Percentiles rank a stretch among this genome's conserved stretches.
Conservation (phyloP, 2,329 filamentous ascomycete species). For the Beauveria medogensis region DNA sequence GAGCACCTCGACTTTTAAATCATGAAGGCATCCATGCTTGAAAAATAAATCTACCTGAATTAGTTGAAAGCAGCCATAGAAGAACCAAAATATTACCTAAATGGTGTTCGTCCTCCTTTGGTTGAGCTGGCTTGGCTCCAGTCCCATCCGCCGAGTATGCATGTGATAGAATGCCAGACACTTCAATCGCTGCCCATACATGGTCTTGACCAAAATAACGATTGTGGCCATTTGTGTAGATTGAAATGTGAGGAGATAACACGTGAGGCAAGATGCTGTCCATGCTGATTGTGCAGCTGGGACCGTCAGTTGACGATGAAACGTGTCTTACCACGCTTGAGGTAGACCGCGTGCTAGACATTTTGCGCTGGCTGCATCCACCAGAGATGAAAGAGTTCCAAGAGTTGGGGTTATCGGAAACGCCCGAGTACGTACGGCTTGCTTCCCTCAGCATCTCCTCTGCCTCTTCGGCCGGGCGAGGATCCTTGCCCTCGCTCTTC, state of each 20-base stretch:
- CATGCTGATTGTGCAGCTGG: background rate
- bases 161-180: conserved; percentile 14
- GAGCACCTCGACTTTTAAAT: conserved; percentile 38
- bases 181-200: conserved; percentile 16
- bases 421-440: conserved; percentile 6
- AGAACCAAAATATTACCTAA: background rate
- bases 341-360: background rate
- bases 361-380: background rate
- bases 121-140: background rate
- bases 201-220: conserved; percentile 9
- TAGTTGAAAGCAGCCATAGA: background rate
- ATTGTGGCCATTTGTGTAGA: conserved; percentile 8
- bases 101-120: conserved; percentile 6
- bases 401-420: background rate
- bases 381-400: conserved; percentile 11
- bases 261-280: conserved; percentile 11
- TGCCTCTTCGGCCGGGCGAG: background rate
- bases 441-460: conserved; percentile 3
- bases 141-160: conserved; percentile 10
- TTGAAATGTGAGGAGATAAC: conserved; percentile 13
- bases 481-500: background rate
- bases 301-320: background rate
- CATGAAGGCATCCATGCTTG: conserved; percentile 41
- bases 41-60: conserved; percentile 23
- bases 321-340: background rate